Evolutionary conservation across 768 basidiomycete genomes (phyloP), one percentile per base, ranked within the genome.

Genomic region (Auriscalpium orientale): DNA sequence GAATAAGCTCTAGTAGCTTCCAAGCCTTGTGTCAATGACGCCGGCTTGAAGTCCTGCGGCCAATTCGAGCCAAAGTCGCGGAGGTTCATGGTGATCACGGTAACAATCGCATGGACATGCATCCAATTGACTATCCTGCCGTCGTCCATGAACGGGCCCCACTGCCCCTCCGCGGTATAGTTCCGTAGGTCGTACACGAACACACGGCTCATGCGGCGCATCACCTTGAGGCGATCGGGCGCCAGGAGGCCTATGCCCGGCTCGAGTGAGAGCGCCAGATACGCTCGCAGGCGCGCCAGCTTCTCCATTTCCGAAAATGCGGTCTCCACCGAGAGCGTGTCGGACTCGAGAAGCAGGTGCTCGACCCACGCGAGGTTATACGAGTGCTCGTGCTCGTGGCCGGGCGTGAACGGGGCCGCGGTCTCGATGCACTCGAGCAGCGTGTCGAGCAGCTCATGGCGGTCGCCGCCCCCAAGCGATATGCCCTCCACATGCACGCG

Each of bases 121-220:
- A 74, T 68, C 87, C 87, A 89, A 62, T 86, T 77, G 54, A 81
- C 77, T 13, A 63, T 48, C 34, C 74, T 71, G 16, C 72, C 66
- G 28, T 64, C 52, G 22, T 69, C 57, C 13, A 33, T 46, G 60
- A 79, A 84, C 6, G 87, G 87, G 1, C 86, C 88, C 78, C 80
- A 88, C 18, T 71, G 66, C 56, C 74, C 82, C 21, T 70, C 69
- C 22, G 60, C 59, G 36, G 63, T 65, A 64, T 88, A 89, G 61
- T 83, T 80, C 11, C 77, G 75, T 46, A 88, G 74, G 65, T 86
- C 77, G 68, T 89, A 89, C 4, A 85, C 81, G 60, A 72, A 80
- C 56, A 74, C 76, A 40, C 88, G 73, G 59, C 83, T 82, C 35
- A 64, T 63, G 47, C 72, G 73, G 22, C 81, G 79, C 22, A 75